Conservation (phyloP, 2,329 filamentous ascomycete species). For the Chrysoporthe austroafricana region DNA sequence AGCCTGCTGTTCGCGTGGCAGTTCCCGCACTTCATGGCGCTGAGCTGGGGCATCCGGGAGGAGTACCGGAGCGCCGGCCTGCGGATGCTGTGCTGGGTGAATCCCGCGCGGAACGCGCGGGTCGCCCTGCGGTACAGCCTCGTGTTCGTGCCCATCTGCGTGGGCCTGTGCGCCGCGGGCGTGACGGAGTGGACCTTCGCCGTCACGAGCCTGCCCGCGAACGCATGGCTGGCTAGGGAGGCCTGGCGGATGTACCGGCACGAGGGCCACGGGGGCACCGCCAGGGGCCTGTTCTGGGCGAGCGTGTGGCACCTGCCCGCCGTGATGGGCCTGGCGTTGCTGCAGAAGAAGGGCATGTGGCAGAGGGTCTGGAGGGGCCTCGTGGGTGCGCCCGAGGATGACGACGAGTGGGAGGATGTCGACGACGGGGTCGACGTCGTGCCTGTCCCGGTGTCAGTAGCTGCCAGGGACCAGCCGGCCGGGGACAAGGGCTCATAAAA, state of each 20-base stretch:
- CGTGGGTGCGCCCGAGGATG: constrained; percentile 61
- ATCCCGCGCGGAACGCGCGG: constrained; percentile 81
- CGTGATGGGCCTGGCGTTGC: constrained; percentile 85
- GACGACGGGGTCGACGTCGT: constrained; percentile 51
- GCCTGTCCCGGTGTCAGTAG: constrained; percentile 29
- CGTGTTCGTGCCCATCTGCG: constrained; percentile 83
- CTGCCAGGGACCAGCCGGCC: constrained; percentile 5
- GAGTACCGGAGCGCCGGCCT: constrained; percentile 79
- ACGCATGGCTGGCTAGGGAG: constrained; percentile 81
- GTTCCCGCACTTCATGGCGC: constrained; percentile 96
- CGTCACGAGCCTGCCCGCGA: constrained; percentile 77
- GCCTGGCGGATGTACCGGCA: constrained; percentile 80
- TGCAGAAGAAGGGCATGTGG: constrained; percentile 94
- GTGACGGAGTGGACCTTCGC: constrained; percentile 89
- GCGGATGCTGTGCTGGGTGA: constrained; percentile 81
- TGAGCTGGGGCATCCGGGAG: constrained; percentile 85
- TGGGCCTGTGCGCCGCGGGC: constrained; percentile 75
- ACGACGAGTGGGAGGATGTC: constrained; percentile 62
- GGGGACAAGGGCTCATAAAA: not conserved
- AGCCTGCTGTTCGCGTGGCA: constrained; percentile 92
- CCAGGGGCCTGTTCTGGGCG: constrained; percentile 90
- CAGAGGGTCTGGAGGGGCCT: constrained; percentile 75
- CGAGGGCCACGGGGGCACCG: constrained; percentile 78
- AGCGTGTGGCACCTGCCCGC: constrained; percentile 95
- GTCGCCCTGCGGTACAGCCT: constrained; percentile 88